These are phyloP conservation scores for Zizania palustris DNA, from an alignment of 202 grass and related monocot genomes.

Conservation along the genomic window DNA sequence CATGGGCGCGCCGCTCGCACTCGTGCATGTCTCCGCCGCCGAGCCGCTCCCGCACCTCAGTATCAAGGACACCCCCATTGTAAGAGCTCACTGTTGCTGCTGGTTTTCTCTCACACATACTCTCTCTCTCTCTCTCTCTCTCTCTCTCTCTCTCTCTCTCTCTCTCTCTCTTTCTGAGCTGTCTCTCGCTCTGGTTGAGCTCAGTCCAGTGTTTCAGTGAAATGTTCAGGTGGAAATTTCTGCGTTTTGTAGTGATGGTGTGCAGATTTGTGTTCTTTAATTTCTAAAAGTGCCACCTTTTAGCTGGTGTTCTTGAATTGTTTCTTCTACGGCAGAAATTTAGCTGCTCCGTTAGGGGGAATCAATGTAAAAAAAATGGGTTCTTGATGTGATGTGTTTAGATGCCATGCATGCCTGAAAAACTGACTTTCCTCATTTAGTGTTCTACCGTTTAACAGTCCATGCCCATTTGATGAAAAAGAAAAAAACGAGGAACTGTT, in stretches of 20 bases:
- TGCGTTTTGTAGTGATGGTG: not conserved
- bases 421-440: conserved; percentile 35
- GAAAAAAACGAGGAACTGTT: not conserved
- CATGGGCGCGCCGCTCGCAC: conserved; percentile 83
- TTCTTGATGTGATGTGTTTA: conserved; percentile 47
- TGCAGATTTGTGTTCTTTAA: conserved; percentile 31
- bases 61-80: conserved; percentile 91
- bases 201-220: not conserved
- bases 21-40: conserved; percentile 67
- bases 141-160: too few species aligned
- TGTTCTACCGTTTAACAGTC: conserved; percentile 3
- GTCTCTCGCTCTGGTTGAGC: conserved; percentile 18
- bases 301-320: not conserved
- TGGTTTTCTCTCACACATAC: too few species aligned
- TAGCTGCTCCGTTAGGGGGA: conserved; percentile 34
- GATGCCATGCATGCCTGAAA: conserved; percentile 26
- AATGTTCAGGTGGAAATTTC: not conserved
- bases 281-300: conserved; percentile 7
- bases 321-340: not conserved
- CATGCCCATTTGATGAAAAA: not conserved
- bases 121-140: too few species aligned
- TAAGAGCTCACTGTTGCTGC: conserved; percentile 31
- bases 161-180: too few species aligned
- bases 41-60: conserved; percentile 91
- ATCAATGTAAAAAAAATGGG: conserved; percentile 18